Base-by-base conservation (phyloP, 352 stramenopile genomes). In the Plasmopara muralis region DNA sequence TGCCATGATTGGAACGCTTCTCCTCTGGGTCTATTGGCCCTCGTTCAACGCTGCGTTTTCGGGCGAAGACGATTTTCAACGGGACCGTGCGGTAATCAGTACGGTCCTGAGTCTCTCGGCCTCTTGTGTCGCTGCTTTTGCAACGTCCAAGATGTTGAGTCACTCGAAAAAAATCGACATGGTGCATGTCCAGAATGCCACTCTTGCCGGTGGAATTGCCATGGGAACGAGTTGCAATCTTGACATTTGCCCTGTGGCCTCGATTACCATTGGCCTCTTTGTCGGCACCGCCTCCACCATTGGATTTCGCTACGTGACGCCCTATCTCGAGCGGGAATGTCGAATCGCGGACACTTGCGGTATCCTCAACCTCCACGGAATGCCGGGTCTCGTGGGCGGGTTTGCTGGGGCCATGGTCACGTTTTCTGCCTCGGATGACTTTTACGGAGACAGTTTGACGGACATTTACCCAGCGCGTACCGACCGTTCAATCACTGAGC, bases 1-100 rank as follows among this genome's bases (percentile, higher is more conserved):
- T 48, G 68, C 85, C 6, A 84, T 95, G 66, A 85, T 95, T 57
- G 85, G 85, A 6, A 92, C 85, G 29, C 72, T 89, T 10, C 83
- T 93, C 48, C 57, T 93, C 35, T 95, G 85, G 85, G 85, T 92
- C 60, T 95, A 83, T 57, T 95, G 85, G 85, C 83, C 85, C 15
- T 87, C 69, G 5, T 95, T 95, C 70, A 90, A 93, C 44, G 66
- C 75, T 0, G 83, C 83, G 18, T 59, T 90, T 8, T 78, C 87
- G 30, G 66, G 62, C 7, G 50, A 51, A 0, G 64, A 76, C 1
- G 72, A 64, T 6, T 87, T 82, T 50, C 77, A 84, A 38, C 75
- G 93, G 46, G 71, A 88, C 16, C 71, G 68, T 9, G 83, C 72
- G 9, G 54, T 93, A 28, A 70, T 93, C 50, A 81, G 88, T 64